Conservation (phyloP, 1,284 basidiomycete genomes). For the Ceratobasidium sp. region DNA sequence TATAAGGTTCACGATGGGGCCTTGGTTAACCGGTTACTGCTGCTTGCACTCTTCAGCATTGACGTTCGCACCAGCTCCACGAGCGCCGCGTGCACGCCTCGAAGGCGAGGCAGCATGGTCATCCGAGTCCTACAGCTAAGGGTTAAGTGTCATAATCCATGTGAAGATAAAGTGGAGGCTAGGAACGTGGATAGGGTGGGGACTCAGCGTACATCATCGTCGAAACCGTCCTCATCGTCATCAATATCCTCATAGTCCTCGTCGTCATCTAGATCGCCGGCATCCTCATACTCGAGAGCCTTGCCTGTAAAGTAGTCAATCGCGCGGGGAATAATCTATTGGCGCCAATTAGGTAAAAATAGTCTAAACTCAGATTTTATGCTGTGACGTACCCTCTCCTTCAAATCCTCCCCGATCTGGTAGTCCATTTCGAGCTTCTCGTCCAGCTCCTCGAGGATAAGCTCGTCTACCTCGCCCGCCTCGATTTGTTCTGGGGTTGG, state of each 20-base stretch:
- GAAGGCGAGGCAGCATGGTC: constrained; percentile 66
- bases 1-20: not conserved
- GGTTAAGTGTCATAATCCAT: constrained; percentile 9
- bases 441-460: constrained; percentile 89
- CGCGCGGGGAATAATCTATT: constrained; percentile 90
- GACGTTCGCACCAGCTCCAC: constrained; percentile 58
- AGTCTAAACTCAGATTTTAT: not conserved
- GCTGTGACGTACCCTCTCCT: constrained; percentile 80
- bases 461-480: constrained; percentile 82
- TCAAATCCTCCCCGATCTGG: constrained; percentile 98
- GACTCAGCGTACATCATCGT: constrained; percentile 53
- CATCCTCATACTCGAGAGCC: constrained; percentile 87
- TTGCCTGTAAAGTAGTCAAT: constrained; percentile 98
- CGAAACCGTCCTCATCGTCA: constrained; percentile 55
- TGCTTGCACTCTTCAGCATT: constrained; percentile 89
- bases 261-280: constrained; percentile 71
- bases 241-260: constrained; percentile 63
- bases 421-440: constrained; percentile 96
- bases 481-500: constrained; percentile 76
- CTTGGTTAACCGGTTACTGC: constrained; percentile 62
- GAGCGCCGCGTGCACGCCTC: constrained; percentile 64
- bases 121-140: constrained; percentile 61
- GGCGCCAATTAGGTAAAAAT: not conserved
- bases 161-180: too few species aligned
- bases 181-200: constrained; percentile 5